phyloP scores from a whole-genome alignment of 768 basidiomycete genomes.

The Rhizopogon roseolus region DNA sequence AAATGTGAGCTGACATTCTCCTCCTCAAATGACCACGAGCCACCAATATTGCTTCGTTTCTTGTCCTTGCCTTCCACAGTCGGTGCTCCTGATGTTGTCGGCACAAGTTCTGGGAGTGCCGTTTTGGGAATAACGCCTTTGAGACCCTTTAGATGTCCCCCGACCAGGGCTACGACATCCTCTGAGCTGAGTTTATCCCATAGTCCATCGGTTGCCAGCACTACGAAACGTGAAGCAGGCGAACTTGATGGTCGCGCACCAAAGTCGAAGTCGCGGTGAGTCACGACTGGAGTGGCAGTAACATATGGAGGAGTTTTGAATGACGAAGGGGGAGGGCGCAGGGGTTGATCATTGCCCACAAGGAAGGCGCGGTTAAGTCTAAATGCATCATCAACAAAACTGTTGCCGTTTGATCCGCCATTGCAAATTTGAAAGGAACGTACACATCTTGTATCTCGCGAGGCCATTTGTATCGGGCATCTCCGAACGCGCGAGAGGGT shows the following conservation, averaged over 20 bases:
- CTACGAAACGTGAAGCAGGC: constrained; percentile 56
- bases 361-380: constrained; percentile 66
- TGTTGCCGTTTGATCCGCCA: not conserved
- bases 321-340: constrained; percentile 54
- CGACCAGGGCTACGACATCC: constrained; percentile 84
- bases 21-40: constrained; percentile 76
- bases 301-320: constrained; percentile 94
- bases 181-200: constrained; percentile 77
- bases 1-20: constrained; percentile 78
- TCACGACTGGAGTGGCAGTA: constrained; percentile 76
- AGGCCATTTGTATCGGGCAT: constrained; percentile 88
- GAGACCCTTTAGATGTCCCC: constrained; percentile 70
- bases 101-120: constrained; percentile 48
- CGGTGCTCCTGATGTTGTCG: constrained; percentile 45
- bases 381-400: constrained; percentile 1
- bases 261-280: constrained; percentile 65
- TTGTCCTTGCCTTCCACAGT: constrained; percentile 65
- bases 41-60: constrained; percentile 29
- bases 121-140: constrained; percentile 61
- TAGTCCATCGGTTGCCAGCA: constrained; percentile 85
- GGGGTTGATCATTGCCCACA: constrained; percentile 51
- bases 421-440: constrained; percentile 17
- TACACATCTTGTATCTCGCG: constrained; percentile 67
- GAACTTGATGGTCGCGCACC: constrained; percentile 21
- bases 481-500: constrained; percentile 83